A percentile compares a stretch with the other conserved stretches of the same genome.
Conservation (phyloP, 192 early-diverging fungal genomes). For the Podochytrium sp. region DNA sequence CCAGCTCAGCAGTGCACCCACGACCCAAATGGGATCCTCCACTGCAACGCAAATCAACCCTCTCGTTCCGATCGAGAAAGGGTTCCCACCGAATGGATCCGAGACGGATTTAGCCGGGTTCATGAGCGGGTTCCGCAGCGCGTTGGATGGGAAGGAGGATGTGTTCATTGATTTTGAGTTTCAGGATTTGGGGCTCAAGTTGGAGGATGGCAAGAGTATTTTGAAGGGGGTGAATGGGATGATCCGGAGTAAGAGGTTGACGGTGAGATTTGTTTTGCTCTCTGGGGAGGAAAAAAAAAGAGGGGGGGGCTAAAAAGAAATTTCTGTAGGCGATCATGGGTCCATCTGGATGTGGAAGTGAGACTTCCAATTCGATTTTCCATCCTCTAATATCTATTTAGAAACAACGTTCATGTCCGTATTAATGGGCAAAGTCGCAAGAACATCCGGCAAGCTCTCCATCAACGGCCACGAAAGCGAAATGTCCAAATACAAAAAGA, state of each 20-base stretch:
- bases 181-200: slow-evolving; percentile 46
- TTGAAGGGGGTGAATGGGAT: slow-evolving; percentile 23
- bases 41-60: too few species aligned
- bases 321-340: slow-evolving; percentile 64
- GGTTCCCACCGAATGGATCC: neutral
- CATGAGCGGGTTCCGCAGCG: neutral
- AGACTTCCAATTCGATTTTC: neutral
- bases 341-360: slow-evolving; percentile 42
- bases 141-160: slow-evolving; percentile 22
- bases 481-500: slow-evolving; percentile 38
- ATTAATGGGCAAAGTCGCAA: slow-evolving; percentile 37
- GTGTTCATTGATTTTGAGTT: slow-evolving; percentile 61
- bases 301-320: neutral
- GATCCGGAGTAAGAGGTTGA: slow-evolving; percentile 22
- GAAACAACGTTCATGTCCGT: slow-evolving; percentile 35
- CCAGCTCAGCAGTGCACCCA: too few species aligned
- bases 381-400: neutral
- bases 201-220: slow-evolving; percentile 38
- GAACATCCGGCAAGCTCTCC: slow-evolving; percentile 36
- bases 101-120: neutral
- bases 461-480: slow-evolving; percentile 38
- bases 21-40: too few species aligned
- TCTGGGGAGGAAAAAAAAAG: neutral
- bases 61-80: too few species aligned
- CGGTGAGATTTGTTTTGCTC: slow-evolving; percentile 13